Evolutionary conservation across 2,329 filamentous ascomycete species (phyloP).

Genomic region (Monilinia fructicola): DNA sequence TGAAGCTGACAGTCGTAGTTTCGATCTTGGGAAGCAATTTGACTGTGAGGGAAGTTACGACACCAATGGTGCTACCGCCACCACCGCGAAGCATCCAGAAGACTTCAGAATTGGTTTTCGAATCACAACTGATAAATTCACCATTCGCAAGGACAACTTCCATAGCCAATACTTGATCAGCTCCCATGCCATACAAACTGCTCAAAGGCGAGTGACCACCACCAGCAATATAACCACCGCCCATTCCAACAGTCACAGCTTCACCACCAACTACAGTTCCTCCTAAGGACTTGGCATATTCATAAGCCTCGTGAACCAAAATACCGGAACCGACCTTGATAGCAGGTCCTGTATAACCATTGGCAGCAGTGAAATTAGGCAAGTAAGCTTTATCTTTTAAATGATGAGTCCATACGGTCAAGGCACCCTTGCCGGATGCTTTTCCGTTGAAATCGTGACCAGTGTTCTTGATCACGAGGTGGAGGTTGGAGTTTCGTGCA

Average conservation of each 20-base stretch:
- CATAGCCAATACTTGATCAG: conserved; percentile 49
- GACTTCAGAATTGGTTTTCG: conserved; percentile 30
- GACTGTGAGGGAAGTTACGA: conserved; percentile 59
- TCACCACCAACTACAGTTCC: conserved; percentile 51
- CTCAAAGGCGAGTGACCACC: conserved; percentile 59
- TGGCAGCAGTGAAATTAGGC: conserved; percentile 39
- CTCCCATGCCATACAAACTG: conserved; percentile 56
- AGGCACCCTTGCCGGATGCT: conserved; percentile 47
- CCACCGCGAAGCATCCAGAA: conserved; percentile 37
- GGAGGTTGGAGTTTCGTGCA: conserved; percentile 39
- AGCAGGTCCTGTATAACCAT: conserved; percentile 42
- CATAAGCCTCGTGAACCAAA: conserved; percentile 46
- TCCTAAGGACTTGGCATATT: conserved; percentile 46
- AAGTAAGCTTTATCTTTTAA: conserved; percentile 44
- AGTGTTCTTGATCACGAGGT: conserved; percentile 46
- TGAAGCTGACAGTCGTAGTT: conserved; percentile 44
- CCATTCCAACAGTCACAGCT: conserved; percentile 41
- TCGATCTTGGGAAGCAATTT: conserved; percentile 47
- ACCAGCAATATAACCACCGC: conserved; percentile 56
- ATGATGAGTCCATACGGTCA: conserved; percentile 52
- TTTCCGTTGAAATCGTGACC: conserved; percentile 50
- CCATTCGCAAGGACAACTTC: conserved; percentile 34
- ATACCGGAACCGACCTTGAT: conserved; percentile 47
- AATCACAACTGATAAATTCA: conserved; percentile 30
- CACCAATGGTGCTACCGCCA: conserved; percentile 52